phyloP scores from a whole-genome alignment of 257 asterid genomes.

The Perilla frutescens region DNA sequence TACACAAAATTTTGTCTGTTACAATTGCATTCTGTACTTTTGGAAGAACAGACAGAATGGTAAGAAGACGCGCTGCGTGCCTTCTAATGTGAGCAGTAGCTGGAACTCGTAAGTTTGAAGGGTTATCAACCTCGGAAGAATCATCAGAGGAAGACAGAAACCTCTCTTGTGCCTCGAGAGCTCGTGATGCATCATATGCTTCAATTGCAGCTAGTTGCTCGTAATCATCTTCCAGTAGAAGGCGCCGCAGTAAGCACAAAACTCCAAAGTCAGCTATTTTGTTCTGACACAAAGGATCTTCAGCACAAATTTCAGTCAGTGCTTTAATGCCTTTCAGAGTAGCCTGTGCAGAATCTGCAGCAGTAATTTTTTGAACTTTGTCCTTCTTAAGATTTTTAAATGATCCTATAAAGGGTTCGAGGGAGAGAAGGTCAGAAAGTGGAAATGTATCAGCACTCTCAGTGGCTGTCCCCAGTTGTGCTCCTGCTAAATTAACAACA shows the following conservation, averaged over 20 bases:
- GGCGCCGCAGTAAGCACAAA: constrained; percentile 77
- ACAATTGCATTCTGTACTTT: constrained; percentile 74
- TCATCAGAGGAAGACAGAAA: constrained; percentile 55
- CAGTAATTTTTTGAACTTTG: constrained; percentile 66
- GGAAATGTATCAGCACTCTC: constrained; percentile 77
- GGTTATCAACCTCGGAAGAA: constrained; percentile 55
- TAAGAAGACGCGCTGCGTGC: constrained; percentile 92
- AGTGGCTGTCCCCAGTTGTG: constrained; percentile 68
- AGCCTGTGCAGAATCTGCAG: constrained; percentile 94
- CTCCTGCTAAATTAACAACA: constrained; percentile 92
- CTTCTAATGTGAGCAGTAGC: constrained; percentile 96
- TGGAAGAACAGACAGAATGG: constrained; percentile 83
- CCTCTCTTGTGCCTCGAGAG: constrained; percentile 68
- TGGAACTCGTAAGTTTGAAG: constrained; percentile 85
- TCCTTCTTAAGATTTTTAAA: constrained; percentile 84
- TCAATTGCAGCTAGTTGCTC: constrained; percentile 97
- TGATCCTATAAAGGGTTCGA: constrained; percentile 78
- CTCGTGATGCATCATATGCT: constrained; percentile 97
- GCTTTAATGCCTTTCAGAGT: constrained; percentile 95
- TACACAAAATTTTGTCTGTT: constrained; percentile 68
- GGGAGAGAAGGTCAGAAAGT: constrained; percentile 78
- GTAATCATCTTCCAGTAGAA: constrained; percentile 90
- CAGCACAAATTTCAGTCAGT: constrained; percentile 84
- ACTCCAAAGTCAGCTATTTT: constrained; percentile 78
- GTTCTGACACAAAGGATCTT: constrained; percentile 69